Evolutionary conservation across 495 filamentous ascomycete genomes (phyloP).

Genomic region (Apodospora peruviana): DNA sequence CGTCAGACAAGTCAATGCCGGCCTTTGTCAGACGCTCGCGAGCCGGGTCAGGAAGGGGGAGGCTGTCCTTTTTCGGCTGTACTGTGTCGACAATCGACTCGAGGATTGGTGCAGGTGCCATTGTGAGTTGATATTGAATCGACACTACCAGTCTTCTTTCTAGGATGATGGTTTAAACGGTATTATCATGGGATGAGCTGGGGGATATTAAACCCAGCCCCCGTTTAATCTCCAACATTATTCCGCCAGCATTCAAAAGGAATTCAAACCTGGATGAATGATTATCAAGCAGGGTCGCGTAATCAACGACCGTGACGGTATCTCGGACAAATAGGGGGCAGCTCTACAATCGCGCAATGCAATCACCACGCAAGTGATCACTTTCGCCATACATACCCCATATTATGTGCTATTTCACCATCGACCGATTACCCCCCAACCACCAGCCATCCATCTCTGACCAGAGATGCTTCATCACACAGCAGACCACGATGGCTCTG

Average conservation of each 20-base stretch:
- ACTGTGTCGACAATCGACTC: slow-evolving; percentile 55
- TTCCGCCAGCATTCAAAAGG: too few relatives aligned
- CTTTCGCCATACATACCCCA: background rate
- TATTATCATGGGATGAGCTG: too few relatives aligned
- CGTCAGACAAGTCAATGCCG: slow-evolving; percentile 57
- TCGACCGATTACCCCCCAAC: background rate
- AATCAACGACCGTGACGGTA: background rate
- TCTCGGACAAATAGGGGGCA: background rate
- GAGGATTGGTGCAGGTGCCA: slow-evolving; percentile 48
- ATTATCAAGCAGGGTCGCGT: slow-evolving; percentile 6
- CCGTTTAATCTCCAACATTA: too few relatives aligned
- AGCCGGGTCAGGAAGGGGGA: slow-evolving; percentile 49
- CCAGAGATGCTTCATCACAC: too few relatives aligned
- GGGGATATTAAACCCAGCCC: too few relatives aligned
- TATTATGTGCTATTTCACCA: background rate
- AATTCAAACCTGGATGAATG: too few relatives aligned
- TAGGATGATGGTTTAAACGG: too few relatives aligned
- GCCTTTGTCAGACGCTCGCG: slow-evolving; percentile 55
- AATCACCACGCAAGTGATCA: too few relatives aligned
- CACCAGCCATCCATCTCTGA: background rate
- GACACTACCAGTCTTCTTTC: too few relatives aligned
- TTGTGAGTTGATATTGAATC: slow-evolving; percentile 9
- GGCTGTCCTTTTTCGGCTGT: slow-evolving; percentile 55
- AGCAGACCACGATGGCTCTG: too few relatives aligned
- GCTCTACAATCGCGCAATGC: too few relatives aligned